Base-by-base conservation (phyloP, 2,329 filamentous ascomycete genomes). In the Gliomastix tumulicola region DNA sequence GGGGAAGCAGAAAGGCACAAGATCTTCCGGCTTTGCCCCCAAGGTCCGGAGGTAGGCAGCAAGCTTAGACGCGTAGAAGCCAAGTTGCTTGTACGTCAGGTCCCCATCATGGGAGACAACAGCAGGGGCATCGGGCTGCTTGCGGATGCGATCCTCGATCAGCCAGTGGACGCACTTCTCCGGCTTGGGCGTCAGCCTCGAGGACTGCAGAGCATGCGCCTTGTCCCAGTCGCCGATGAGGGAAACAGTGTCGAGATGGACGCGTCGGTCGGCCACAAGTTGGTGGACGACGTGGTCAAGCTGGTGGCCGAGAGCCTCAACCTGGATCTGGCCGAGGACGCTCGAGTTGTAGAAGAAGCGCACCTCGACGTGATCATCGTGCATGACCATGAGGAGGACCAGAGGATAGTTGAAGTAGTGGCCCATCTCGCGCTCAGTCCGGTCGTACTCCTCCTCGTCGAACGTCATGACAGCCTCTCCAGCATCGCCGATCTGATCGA, bases 71-170 rank as follows among this genome's bases (percentile, higher is more conserved):
- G 22, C 12, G 10, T 19, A 15, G 22, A n/a, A 16, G 11, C 31
- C 27, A 16, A 65, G 46, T 17, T 66, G 52, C 4, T n/a, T 10
- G 27, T 41, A 41, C 6, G 35, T 41, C 25, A 34, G 46, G 17
- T 28, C 10, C 13, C 20, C 32, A 21, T 17, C 17, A 11, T n/a
- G 21, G 15, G 32, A 34, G 17, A 34, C 12, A 5, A 34, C n/a
- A 5, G 32, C 32, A 13, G 19, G 16, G 6, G 15, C 16, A 21
- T 34, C 20, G 15, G 32, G 32, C 12, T 19, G 12, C 18, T 21
- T 21, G 6, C 20, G 32, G 10, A 21, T 36, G 37, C 63, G 65
- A 11, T 59, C 60, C 36, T 62, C 55, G 34, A 34, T 21, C 12
- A 34, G 12, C 9, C 12, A 15, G 32, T 34, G 32, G 18, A 34